phyloP scores from a whole-genome alignment of 2,329 filamentous ascomycete genomes.

The Fusarium lyarnte region DNA sequence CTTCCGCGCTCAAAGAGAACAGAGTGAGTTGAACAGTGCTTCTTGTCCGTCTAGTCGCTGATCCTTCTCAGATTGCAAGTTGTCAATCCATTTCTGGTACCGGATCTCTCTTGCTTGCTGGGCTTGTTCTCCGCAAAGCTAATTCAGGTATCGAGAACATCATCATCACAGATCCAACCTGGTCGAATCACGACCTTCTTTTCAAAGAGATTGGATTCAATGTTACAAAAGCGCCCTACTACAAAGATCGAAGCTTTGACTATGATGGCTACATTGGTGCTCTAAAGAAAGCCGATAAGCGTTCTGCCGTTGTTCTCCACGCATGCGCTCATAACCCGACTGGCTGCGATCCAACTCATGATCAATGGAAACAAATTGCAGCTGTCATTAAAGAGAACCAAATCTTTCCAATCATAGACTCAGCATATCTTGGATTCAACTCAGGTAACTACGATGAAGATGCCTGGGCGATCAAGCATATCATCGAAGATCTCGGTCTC shows the following conservation, averaged over 20 bases:
- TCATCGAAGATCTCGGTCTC: slow-evolving; percentile 46
- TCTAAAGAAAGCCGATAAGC: slow-evolving; percentile 41
- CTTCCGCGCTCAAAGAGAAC: slow-evolving; percentile 38
- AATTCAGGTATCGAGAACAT: slow-evolving; percentile 42
- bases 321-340: slow-evolving; percentile 57
- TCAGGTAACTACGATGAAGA: slow-evolving; percentile 38
- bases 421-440: slow-evolving; percentile 39
- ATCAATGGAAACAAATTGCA: slow-evolving; percentile 41
- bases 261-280: slow-evolving; percentile 44
- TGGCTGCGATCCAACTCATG: slow-evolving; percentile 48
- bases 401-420: slow-evolving; percentile 37
- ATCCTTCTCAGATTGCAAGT: slow-evolving; percentile 42
- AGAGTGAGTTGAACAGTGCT: slow-evolving; percentile 30
- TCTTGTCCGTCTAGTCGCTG: fast-evolving
- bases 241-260: slow-evolving; percentile 47
- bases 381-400: slow-evolving; percentile 11
- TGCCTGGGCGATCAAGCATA: slow-evolving; percentile 36
- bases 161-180: slow-evolving; percentile 53
- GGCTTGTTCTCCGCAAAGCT: slow-evolving; percentile 44
- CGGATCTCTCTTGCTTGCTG: slow-evolving; percentile 51
- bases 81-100: slow-evolving; percentile 54
- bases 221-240: slow-evolving; percentile 49
- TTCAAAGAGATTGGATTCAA: slow-evolving; percentile 48
- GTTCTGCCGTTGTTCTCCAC: slow-evolving; percentile 49
- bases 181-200: slow-evolving; percentile 53